Evolutionary conservation across 1,284 basidiomycete genomes (phyloP), one percentile per base, ranked within the genome.

Genomic region (Moesziomyces sp.): DNA sequence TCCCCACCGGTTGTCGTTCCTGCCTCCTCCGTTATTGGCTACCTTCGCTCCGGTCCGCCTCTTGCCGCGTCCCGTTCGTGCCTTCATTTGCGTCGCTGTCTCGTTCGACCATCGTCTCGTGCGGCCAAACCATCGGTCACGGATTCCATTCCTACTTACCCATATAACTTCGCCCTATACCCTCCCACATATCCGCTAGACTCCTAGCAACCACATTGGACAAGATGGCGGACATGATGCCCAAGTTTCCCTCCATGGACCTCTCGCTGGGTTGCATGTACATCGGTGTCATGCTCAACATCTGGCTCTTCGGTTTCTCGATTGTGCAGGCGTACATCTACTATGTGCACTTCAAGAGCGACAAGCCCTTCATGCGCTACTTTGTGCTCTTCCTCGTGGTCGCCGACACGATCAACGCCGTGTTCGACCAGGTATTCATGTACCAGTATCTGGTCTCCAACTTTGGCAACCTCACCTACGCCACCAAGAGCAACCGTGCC

Each of bases 291-390:
- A 59, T 77, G 55, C 58, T 80, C 61, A 81, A 81, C 62, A 63
- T 79, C 33, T 76, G 75, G 72, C 72, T 81, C 33, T 80, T 53
- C 28, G 79, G 79, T 46, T 79, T 80, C 59, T 76, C 66, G 18
- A 73, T 73, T 45, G 76, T 78, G n/a, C 76, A 78, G 52, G 73
- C 69, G 14, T 79, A 79, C 66, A 74, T 79, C 62, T 79, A 79
- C 74, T 77, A 75, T 30, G 58, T 68, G 54, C 47, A 74, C 57
- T 81, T 81, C 66, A 69, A 70, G 61, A 61, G 33, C 18, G 79
- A 81, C 73, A 78, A 74, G 58, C 56, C 62, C 9, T 60, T 72
- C 53, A 69, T 80, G 74, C 55, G 78, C 40, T 61, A 62, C 38
- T 76, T 80, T 52, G 78, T 80, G 33, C 71, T 80, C 53, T 77